phyloP scores from a whole-genome alignment of 164 flowering plant species.

The Macadamia integrifolia region DNA sequence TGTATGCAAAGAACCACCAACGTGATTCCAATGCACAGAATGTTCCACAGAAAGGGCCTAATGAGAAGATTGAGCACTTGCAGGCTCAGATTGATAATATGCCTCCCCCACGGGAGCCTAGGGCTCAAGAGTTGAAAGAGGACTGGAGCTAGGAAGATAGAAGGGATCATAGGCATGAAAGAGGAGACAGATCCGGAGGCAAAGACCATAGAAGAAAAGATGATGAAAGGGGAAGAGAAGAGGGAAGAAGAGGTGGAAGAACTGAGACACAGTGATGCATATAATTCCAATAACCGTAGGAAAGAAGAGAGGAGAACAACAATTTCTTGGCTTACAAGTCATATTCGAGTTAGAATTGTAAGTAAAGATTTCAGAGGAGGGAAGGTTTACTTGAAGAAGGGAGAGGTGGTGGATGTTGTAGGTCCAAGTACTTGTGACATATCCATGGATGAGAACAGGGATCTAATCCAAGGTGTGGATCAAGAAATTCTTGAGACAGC shows the following conservation, averaged over 20 bases:
- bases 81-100: conserved; percentile 18
- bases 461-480: conserved; percentile 67
- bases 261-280: background rate
- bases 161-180: conserved; percentile 10
- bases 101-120: conserved; percentile 14
- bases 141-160: conserved; percentile 8
- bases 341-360: conserved; percentile 68
- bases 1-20: conserved; percentile 12
- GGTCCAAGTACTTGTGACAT: conserved; percentile 62
- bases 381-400: conserved; percentile 69
- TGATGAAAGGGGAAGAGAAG: conserved; percentile 15
- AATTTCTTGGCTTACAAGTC: conserved; percentile 59
- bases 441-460: conserved; percentile 64
- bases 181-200: background rate
- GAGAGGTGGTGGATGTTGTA: conserved; percentile 73
- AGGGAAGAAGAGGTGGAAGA: conserved; percentile 10
- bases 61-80: conserved; percentile 14
- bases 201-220: conserved; percentile 15
- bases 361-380: conserved; percentile 63
- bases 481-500: conserved; percentile 79
- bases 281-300: background rate
- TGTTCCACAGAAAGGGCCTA: conserved; percentile 15
- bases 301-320: conserved; percentile 11
- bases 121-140: conserved; percentile 9
- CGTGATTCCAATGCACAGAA: conserved; percentile 5